Conservation (phyloP, 2,329 filamentous ascomycete genomes). For the Cordyceps tenuipes region DNA sequence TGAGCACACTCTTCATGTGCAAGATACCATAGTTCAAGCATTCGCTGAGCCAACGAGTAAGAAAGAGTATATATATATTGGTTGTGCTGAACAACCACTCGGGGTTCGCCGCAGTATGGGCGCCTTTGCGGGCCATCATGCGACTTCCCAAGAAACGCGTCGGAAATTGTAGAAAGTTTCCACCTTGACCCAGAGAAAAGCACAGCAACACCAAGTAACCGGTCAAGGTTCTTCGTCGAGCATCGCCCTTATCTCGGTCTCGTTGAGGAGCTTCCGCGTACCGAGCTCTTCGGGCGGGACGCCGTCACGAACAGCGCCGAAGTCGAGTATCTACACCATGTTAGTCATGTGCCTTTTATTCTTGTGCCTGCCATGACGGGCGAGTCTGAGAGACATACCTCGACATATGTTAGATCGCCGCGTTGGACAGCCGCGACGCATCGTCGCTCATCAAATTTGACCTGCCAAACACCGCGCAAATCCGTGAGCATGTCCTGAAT, state of each 20-base stretch:
- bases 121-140: background rate
- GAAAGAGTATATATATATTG: background rate
- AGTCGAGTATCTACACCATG: slow-evolving; percentile 74
- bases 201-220: too few relatives aligned
- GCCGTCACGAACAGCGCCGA: slow-evolving; percentile 87
- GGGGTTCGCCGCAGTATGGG: background rate
- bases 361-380: background rate
- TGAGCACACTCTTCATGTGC: background rate
- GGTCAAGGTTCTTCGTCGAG: slow-evolving; percentile 35
- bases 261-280: slow-evolving; percentile 62
- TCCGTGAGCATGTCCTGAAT: slow-evolving; percentile 89
- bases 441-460: slow-evolving; percentile 90
- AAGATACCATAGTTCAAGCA: background rate
- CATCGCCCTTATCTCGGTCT: slow-evolving; percentile 43
- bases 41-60: too few relatives aligned
- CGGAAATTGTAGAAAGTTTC: background rate
- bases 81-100: too few relatives aligned
- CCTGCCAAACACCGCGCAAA: slow-evolving; percentile 96
- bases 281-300: slow-evolving; percentile 69
- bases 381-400: slow-evolving; percentile 53
- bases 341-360: slow-evolving; percentile 21
- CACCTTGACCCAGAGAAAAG: background rate
- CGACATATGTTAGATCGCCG: slow-evolving; percentile 86
- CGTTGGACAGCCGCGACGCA: slow-evolving; percentile 96
- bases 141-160: background rate